These are phyloP conservation scores for Anthostomella pinea DNA, from an alignment of 2,329 filamentous ascomycete species.

Conservation along the genomic window DNA sequence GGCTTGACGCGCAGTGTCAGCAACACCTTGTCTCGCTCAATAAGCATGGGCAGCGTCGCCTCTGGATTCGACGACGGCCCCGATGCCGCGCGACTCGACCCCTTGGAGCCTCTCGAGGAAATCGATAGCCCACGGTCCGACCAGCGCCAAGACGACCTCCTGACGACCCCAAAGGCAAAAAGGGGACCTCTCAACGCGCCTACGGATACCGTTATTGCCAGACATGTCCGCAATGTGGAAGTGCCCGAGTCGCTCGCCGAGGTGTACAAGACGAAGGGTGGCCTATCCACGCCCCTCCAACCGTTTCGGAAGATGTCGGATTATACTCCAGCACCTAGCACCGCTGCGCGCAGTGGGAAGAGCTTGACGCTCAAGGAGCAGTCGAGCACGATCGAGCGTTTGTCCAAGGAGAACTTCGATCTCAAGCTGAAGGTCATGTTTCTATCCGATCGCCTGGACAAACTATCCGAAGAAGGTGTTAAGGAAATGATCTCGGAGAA, in stretches of 20 bases:
- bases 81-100: conserved; percentile 43
- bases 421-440: conserved; percentile 98
- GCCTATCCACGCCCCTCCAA: conserved; percentile 53
- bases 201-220: conserved; percentile 84
- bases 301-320: conserved; percentile 44
- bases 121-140: conserved; percentile 37
- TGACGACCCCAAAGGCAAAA: conserved; percentile 69
- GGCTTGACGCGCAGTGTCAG: conserved; percentile 50
- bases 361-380: conserved; percentile 93
- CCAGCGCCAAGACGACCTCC: conserved; percentile 42
- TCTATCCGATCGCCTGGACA: conserved; percentile 87
- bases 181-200: conserved; percentile 58
- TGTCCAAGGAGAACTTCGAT: conserved; percentile 98
- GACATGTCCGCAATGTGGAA: conserved; percentile 85
- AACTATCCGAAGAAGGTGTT: conserved; percentile 90
- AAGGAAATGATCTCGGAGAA: conserved; percentile 99
- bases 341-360: conserved; percentile 57
- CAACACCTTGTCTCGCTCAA: conserved; percentile 65
- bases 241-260: conserved; percentile 85
- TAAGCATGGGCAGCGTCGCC: conserved; percentile 86
- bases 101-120: conserved; percentile 50
- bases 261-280: conserved; percentile 77
- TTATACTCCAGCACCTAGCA: conserved; percentile 50
- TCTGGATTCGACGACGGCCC: conserved; percentile 65
- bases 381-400: conserved; percentile 91